Base-by-base conservation (phyloP, 2,329 filamentous ascomycete genomes). In the Xylariomycetidae sp. region DNA sequence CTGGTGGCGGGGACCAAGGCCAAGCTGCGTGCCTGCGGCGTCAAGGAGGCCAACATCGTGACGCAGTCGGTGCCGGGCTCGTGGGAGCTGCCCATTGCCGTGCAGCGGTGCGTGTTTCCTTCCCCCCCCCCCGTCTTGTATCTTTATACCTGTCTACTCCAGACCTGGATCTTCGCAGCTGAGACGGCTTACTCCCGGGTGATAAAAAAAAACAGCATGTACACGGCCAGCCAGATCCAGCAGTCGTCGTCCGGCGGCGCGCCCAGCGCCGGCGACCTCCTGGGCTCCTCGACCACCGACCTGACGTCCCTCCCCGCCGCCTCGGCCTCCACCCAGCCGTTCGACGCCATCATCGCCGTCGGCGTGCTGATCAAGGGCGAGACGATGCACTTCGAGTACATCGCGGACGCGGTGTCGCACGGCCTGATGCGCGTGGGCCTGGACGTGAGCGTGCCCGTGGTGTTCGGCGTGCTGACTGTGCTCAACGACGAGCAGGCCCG, bases 301-400 rank as follows among this genome's bases (percentile, higher is more conserved):
- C 72, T 88, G 19, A 67, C 72, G 18, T 63, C 72, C 10, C 56
- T 66, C 44, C 31, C 64, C 29, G 52, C 63, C 3, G 46, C 63
- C 29, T 42, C 57, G 19, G 52, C 63, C 3, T 47, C 63, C 3
- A 15, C 56, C 37, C 64, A 69, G 35, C 77, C 87, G 14, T 96
- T 96, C 53, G 90, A 96, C 57, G 92, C 92, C 42, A 79, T 98
- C 44, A 89, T 98, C 47, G 88, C 92, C 33, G 85, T 98, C 48
- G 92, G 92, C 35, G 89, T 95, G 36, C 76, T 98, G 40, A 95
- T 98, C 67, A 98, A 98, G 70, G 92, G 92, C 59, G 85, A 94
- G 64, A 96, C 92, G 6, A 95, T 95, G 88, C 92, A 98, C 65
- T 98, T 98, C 55, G 92, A 98, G 65, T 96, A 98, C 67, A 98